Base-by-base conservation (phyloP, 2,329 filamentous ascomycete species). In the Fusarium keratoplasticum region DNA sequence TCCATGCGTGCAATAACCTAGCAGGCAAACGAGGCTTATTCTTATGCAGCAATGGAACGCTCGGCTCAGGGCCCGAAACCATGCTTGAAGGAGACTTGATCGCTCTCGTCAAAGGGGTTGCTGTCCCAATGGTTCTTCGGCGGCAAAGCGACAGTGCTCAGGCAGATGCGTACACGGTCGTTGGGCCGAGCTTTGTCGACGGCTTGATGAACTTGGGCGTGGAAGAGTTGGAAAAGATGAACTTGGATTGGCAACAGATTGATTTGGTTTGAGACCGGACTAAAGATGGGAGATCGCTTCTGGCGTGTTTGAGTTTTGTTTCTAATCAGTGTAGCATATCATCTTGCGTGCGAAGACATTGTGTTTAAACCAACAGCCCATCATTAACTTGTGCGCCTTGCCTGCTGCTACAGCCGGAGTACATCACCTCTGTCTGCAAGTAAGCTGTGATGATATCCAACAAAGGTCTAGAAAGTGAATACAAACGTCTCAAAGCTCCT, bases 321-420 rank as follows among this genome's bases (percentile, higher is more conserved):
- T 29, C 29, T 8, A 29, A 29, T 1, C 29, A 29, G 29, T 10
- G 8, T 10, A 29, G 29, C 29, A 29, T 10, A 29, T 29, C 9
- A 29, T 29, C 29, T 29, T 29, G 2, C 1, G 29, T 29, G 9
- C 29, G 2, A 29, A 29, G 29, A 29, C 29, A 10, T 29, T 29
- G 29, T 29, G 29, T 29, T 29, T 9, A 29, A 29, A 29, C 9
- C 29, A 29, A 10, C 9, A 29, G 29, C 9, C 9, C 42, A 47
- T 47, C 22, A 9, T 16, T 2, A 9, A 5, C 22, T 20, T 5
- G 3, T 3, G 13, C 5, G 5, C 8, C 8, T 50, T 50, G 9
- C 2, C 5, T n/a, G 0, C 3, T 4, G 44, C 16, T 5, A 0
- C 1, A 10, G 2, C 8, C 10, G 16, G 42, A 18, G 44, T 11